phyloP scores from a whole-genome alignment of 1,284 basidiomycete genomes.

The Trametes pubescens region DNA sequence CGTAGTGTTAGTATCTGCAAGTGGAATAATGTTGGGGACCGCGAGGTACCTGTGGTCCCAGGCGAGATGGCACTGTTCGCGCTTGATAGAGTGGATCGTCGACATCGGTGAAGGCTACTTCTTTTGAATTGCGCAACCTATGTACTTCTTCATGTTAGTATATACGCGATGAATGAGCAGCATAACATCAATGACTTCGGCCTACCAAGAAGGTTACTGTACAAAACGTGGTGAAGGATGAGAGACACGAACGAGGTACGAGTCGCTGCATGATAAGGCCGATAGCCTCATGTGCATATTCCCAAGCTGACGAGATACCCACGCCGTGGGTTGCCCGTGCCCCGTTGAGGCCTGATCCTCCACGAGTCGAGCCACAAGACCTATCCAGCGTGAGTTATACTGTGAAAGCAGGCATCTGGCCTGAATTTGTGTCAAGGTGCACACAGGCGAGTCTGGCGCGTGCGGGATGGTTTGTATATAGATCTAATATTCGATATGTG shows the following conservation, averaged over 20 bases:
- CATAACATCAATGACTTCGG: too few relatives aligned
- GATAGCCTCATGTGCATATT: neutral
- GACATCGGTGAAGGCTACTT: conserved; percentile 47
- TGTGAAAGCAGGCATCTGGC: too few relatives aligned
- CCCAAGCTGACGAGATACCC: neutral
- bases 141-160: too few relatives aligned
- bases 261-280: neutral
- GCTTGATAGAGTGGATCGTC: conserved; percentile 57
- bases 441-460: too few relatives aligned
- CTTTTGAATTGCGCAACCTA: too few relatives aligned
- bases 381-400: too few relatives aligned
- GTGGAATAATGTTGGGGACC: neutral
- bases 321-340: neutral
- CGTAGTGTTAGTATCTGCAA: conserved; percentile 1
- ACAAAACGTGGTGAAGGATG: neutral
- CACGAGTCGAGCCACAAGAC: neutral
- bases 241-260: neutral
- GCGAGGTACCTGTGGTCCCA: conserved; percentile 64
- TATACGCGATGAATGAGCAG: too few relatives aligned
- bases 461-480: too few relatives aligned
- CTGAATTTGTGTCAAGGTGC: too few relatives aligned
- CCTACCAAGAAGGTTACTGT: neutral
- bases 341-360: neutral
- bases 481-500: too few relatives aligned
- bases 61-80: conserved; percentile 57